Evolutionary conservation across 495 filamentous ascomycete species (phyloP), one percentile per base, ranked within the genome.

Genomic region (Aspergillus steynii): DNA sequence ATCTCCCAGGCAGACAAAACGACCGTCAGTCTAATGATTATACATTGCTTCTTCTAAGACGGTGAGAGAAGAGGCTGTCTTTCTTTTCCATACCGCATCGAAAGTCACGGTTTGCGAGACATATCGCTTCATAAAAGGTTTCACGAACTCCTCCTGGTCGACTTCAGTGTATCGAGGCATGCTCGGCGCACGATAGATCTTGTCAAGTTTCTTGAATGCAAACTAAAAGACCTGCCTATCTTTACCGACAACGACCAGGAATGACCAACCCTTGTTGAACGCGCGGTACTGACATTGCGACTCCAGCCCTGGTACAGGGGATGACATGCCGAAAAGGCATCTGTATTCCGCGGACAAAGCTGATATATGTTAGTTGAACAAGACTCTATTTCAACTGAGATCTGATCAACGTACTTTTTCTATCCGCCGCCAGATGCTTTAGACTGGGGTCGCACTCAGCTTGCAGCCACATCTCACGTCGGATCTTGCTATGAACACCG

Each of bases 401-500:
- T n/a, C 27, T 54, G 52, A 54, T 14, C 26, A 32, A n/a, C n/a
- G n/a, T n/a, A n/a, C n/a, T n/a, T n/a, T n/a, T n/a, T n/a, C n/a
- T n/a, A n/a, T n/a, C n/a, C n/a, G n/a, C n/a, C n/a, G n/a, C n/a
- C n/a, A n/a, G n/a, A n/a, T n/a, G n/a, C n/a, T n/a, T n/a, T n/a
- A n/a, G 29, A 50, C 45, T 28, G 15, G 45, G 56, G 7, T 50
- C 10, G 9, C 3, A 1, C 15, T 58, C 45, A 31, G 55, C 28
- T 8, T 2, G 6, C 14, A 20, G 0, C 52, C 52, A 54, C 27
- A 61, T 61, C 57, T 77, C 72, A 29, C 59, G 42, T 27, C 79
- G 65, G 7, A 76, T 73, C 53, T 54, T 64, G 62, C 80, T 82
- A 52, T 78, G 74, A 14, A 82, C 76, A 0, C 81, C 82, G 61